Evolutionary conservation across 305 asterid species (phyloP), one percentile per base, ranked within the genome.

Genomic region (Rubia balearica): DNA sequence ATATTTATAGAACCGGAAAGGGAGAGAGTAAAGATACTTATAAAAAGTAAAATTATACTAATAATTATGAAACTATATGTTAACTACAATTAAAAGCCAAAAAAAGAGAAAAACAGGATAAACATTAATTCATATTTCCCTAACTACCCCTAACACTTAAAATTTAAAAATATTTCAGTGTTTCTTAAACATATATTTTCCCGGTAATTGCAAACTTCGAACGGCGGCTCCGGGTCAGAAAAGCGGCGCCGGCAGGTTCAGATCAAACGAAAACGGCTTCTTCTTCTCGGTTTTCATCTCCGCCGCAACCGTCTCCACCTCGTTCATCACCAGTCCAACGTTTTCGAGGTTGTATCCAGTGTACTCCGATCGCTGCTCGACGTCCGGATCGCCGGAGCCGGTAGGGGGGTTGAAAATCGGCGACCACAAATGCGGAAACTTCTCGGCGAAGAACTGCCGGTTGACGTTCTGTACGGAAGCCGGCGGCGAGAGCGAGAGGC

Each of bases 241-340:
- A 8, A 82, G 83, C 55, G 91, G 89, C 65, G 95, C 85, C 76
- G 91, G 95, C 1, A 77, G 81, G 65, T 88, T 88, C 69, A 88
- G 83, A 59, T 88, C 95, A 72, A 88, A 88, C 81, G 68, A 71
- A 33, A 84, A 75, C 74, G 86, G 86, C 69, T 74, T 83, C 77
- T 83, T 83, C 72, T 36, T 36, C 6, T 76, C 83, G 17, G 55
- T 38, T 66, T 71, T 75, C 51, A 49, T 53, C 61, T 74, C 73
- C 74, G 64, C 74, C 78, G 72, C 85, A 71, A 67, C 72, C 74
- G 66, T 74, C 77, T 73, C 85, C 71, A 67, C 70, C 77, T 79
- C 86, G 11, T 56, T 79, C 77, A 76, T 78, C 69, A 74, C 79
- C 69, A 76, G 65, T 7, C 79, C 85, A 36, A 77, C 71, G 6